Evolutionary conservation across 352 stramenopile genomes (phyloP).

Genomic region (Phytophthora vignae): DNA sequence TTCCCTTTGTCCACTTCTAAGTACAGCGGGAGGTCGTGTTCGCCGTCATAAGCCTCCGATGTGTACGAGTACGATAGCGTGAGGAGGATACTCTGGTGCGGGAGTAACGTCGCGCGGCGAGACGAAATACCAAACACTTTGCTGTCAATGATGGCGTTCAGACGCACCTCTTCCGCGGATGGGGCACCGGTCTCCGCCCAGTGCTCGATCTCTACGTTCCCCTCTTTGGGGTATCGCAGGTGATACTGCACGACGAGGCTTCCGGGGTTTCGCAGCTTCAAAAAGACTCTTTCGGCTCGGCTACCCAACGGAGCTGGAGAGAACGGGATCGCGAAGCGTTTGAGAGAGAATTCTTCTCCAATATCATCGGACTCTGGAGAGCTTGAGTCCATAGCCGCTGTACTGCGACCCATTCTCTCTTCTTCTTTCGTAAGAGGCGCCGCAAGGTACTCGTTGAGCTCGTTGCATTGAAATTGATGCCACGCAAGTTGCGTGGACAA

Average conservation of each 20-base stretch:
- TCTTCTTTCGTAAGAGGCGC: constrained; percentile 53
- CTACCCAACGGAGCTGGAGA: constrained; percentile 71
- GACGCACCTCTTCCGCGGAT: constrained; percentile 75
- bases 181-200: constrained; percentile 93
- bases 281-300: constrained; percentile 60
- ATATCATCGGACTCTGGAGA: constrained; percentile 21
- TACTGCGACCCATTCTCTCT: constrained; percentile 28
- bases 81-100: constrained; percentile 68
- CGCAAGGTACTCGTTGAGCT: constrained; percentile 77
- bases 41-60: constrained; percentile 78
- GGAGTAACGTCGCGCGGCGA: constrained; percentile 61
- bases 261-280: constrained; percentile 91
- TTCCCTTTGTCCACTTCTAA: constrained; percentile 93
- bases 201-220: constrained; percentile 93
- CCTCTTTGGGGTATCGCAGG: constrained; percentile 92
- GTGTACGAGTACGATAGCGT: constrained; percentile 74
- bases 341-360: constrained; percentile 28
- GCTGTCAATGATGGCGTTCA: constrained; percentile 85
- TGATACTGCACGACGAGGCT: constrained; percentile 85
- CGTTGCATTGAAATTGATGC: constrained; percentile 77
- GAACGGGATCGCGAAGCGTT: constrained; percentile 81
- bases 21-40: constrained; percentile 88
- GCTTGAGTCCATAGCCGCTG: constrained; percentile 31
- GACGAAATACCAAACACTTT: constrained; percentile 74
- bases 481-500: constrained; percentile 63